Conservation (phyloP, 306 rosid genomes). For the Quercus cerris region DNA sequence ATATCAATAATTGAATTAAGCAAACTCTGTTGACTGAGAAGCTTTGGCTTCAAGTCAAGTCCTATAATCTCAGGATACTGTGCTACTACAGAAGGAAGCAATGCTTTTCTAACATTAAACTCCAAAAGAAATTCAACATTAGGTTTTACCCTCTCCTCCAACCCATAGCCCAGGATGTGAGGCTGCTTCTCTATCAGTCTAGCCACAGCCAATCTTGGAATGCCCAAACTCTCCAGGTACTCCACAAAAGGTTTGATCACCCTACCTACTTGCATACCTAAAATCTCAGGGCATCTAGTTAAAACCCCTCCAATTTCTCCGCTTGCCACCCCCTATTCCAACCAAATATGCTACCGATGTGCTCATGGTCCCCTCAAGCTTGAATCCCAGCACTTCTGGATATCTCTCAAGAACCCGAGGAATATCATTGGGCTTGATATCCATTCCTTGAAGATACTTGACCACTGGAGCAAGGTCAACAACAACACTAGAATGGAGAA, state of each 20-base stretch:
- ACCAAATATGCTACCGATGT: constrained; percentile 88
- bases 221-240: constrained; percentile 71
- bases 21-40: constrained; percentile 48
- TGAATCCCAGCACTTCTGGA: constrained; percentile 86
- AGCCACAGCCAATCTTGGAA: constrained; percentile 84
- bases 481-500: constrained; percentile 94
- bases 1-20: constrained; percentile 64
- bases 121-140: constrained; percentile 71
- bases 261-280: constrained; percentile 93
- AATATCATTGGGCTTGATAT: constrained; percentile 65
- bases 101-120: constrained; percentile 55
- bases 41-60: constrained; percentile 67
- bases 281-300: constrained; percentile 82
- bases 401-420: constrained; percentile 86
- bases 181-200: constrained; percentile 84
- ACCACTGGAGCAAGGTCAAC: constrained; percentile 85
- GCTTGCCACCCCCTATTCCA: constrained; percentile 82
- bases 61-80: constrained; percentile 85
- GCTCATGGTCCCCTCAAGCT: constrained; percentile 99
- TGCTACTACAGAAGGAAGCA: constrained; percentile 71
- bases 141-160: constrained; percentile 72
- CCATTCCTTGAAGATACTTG: constrained; percentile 93
- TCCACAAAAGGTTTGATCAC: constrained; percentile 91
- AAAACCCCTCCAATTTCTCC: constrained; percentile 84
- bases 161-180: constrained; percentile 80